phyloP scores from a whole-genome alignment of 2,329 filamentous ascomycete species.

The Alternaria angustiovoidea region DNA sequence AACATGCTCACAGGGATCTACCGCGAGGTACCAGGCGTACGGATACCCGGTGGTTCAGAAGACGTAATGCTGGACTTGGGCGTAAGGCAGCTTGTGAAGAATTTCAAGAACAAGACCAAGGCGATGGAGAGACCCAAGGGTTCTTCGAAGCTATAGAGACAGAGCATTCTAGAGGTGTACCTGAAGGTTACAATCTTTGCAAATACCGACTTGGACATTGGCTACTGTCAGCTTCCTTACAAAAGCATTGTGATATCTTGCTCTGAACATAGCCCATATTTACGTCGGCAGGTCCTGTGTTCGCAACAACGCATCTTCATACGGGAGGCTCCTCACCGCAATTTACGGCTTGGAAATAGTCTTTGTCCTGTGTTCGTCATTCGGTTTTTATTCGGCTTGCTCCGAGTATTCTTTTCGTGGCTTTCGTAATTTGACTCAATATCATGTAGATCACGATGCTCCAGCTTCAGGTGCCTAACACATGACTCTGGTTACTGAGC shows the following conservation, averaged over 20 bases:
- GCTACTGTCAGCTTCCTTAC: not conserved
- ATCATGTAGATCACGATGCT: not conserved
- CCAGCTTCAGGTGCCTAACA: not conserved
- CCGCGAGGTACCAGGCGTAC: conserved; percentile 68
- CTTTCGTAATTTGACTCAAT: not conserved
- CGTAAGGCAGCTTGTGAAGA: conserved; percentile 74
- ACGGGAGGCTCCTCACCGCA: not conserved
- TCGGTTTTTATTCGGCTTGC: not conserved
- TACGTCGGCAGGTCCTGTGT: not conserved
- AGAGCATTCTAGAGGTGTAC: not conserved
- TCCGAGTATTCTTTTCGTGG: not conserved
- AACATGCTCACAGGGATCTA: conserved; percentile 60
- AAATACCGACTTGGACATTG: not conserved
- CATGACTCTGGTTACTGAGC: not conserved
- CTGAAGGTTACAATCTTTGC: not conserved
- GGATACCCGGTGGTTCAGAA: conserved; percentile 73
- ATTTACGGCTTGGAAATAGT: not conserved
- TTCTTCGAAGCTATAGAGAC: conserved; percentile 54
- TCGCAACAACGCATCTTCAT: not conserved
- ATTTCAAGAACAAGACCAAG: conserved; percentile 67
- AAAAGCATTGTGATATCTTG: not conserved
- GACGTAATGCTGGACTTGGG: conserved; percentile 77
- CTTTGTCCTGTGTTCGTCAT: not conserved
- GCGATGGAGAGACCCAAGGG: conserved; percentile 56
- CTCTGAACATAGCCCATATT: not conserved